Percentiles rank a stretch among this genome's conserved stretches.
Evolutionary conservation across 805 yeast genomes (phyloP).

Genomic region (Yamadazyma insecticola): DNA sequence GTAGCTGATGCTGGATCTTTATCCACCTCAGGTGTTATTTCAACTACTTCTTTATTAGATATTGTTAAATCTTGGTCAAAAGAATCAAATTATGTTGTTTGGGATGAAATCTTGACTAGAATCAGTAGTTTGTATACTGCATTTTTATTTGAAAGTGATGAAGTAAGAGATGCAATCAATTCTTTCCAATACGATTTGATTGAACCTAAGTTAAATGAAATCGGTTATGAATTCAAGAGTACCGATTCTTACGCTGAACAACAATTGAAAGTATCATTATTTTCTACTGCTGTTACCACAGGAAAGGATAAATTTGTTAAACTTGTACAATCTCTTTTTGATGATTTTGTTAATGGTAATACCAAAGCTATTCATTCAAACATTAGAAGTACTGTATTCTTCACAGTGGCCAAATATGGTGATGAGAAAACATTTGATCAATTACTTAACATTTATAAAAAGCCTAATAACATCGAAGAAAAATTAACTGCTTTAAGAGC

Average conservation of each 20-base stretch:
- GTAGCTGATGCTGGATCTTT: slow-evolving; percentile 76
- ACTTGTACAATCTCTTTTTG: slow-evolving; percentile 39
- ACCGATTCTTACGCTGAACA: slow-evolving; percentile 56
- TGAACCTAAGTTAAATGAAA: slow-evolving; percentile 43
- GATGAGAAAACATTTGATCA: slow-evolving; percentile 58
- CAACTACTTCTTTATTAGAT: slow-evolving; percentile 55
- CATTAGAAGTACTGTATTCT: slow-evolving; percentile 62
- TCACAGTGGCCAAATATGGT: slow-evolving; percentile 62
- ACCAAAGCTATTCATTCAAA: slow-evolving; percentile 69
- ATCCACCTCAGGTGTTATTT: slow-evolving; percentile 65
- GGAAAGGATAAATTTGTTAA: slow-evolving; percentile 43
- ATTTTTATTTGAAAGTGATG: slow-evolving; percentile 50
- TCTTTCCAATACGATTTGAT: slow-evolving; percentile 53
- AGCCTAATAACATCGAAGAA: slow-evolving; percentile 61
- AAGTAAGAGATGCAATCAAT: slow-evolving; percentile 44
- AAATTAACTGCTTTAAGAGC: slow-evolving; percentile 65
- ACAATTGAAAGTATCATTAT: slow-evolving; percentile 63
- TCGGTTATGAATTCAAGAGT: slow-evolving; percentile 63
- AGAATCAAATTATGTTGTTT: slow-evolving; percentile 61
- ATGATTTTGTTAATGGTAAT: slow-evolving; percentile 58
- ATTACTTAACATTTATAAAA: slow-evolving; percentile 54
- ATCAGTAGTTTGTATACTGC: slow-evolving; percentile 47
- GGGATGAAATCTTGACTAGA: slow-evolving; percentile 56
- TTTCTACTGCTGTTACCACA: slow-evolving; percentile 53
- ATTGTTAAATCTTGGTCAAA: slow-evolving; percentile 57